Evolutionary conservation across 257 asterid species (phyloP).

Genomic region (Ajuga chamaepitys): DNA sequence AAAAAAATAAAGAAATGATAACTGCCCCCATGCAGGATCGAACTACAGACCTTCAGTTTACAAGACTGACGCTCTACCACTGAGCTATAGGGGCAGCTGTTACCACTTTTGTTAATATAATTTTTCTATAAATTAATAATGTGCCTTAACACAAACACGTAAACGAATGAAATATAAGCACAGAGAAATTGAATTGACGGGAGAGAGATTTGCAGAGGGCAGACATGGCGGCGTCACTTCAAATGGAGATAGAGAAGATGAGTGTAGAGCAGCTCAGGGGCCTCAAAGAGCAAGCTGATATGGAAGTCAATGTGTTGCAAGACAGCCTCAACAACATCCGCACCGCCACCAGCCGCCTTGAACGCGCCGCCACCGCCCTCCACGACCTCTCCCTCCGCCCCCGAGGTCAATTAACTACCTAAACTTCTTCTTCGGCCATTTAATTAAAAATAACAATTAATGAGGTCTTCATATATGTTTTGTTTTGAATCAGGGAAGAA

Average conservation of each 20-base stretch:
- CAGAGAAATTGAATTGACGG: not conserved
- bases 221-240: constrained; percentile 30
- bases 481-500: constrained; percentile 49
- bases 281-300: constrained; percentile 74
- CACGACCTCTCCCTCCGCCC: constrained; percentile 80
- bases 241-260: constrained; percentile 60
- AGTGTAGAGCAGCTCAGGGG: constrained; percentile 75
- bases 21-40: constrained; percentile 36
- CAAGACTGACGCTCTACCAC: constrained; percentile 44
- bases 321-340: constrained; percentile 88
- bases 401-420: constrained; percentile 29
- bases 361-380: constrained; percentile 75
- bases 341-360: constrained; percentile 76
- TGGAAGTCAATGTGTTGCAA: constrained; percentile 71
- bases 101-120: not conserved
- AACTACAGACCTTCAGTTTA: constrained; percentile 33
- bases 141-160: not conserved
- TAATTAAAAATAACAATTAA: not conserved
- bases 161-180: not conserved
- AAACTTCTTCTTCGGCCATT: not conserved
- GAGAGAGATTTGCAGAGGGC: not conserved
- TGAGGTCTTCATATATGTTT: not conserved
- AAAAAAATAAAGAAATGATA: not conserved
- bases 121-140: not conserved
- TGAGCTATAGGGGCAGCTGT: constrained; percentile 32